Evolutionary conservation across 1,284 basidiomycete species (phyloP).

Genomic region (Naganishia liquefaciens): DNA sequence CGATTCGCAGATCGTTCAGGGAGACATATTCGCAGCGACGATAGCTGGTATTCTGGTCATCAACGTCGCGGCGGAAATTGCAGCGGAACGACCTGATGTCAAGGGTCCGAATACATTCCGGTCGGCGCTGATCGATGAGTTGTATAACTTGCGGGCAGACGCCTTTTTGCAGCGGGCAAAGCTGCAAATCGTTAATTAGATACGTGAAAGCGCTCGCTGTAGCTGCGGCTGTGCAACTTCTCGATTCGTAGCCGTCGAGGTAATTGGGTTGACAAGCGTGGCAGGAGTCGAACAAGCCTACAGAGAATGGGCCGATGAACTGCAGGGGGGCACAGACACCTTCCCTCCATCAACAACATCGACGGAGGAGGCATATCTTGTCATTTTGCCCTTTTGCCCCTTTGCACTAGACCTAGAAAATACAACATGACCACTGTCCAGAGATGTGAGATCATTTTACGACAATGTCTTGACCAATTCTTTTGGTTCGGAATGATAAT

Average conservation of each 20-base stretch:
- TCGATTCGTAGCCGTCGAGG: too few relatives aligned
- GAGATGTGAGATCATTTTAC: background rate
- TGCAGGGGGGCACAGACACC: too few relatives aligned
- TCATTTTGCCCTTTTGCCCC: too few relatives aligned
- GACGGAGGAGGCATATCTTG: too few relatives aligned
- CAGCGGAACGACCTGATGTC: slow-evolving; percentile 68
- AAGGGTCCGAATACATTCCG: slow-evolving; percentile 85
- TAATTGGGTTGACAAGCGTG: too few relatives aligned
- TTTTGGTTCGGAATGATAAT: slow-evolving; percentile 20
- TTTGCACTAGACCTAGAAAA: too few relatives aligned
- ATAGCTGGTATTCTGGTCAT: slow-evolving; percentile 75
- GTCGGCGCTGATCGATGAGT: slow-evolving; percentile 78
- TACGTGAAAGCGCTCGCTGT: background rate
- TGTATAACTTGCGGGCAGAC: slow-evolving; percentile 66
- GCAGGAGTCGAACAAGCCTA: too few relatives aligned
- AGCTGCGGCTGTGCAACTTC: too few relatives aligned
- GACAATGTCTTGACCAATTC: slow-evolving; percentile 13
- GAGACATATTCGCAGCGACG: slow-evolving; percentile 73
- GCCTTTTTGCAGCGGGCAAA: slow-evolving; percentile 59
- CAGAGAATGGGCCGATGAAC: too few relatives aligned
- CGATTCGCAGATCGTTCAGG: slow-evolving; percentile 59
- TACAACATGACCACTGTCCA: too few relatives aligned
- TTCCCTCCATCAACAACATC: too few relatives aligned
- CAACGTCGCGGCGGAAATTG: slow-evolving; percentile 80
- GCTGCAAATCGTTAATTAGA: slow-evolving; percentile 49